A percentile compares a stretch with the other conserved stretches of the same genome.
Conservation (phyloP, 2,329 filamentous ascomycete genomes). For the Ceratocystis eucalypticola region DNA sequence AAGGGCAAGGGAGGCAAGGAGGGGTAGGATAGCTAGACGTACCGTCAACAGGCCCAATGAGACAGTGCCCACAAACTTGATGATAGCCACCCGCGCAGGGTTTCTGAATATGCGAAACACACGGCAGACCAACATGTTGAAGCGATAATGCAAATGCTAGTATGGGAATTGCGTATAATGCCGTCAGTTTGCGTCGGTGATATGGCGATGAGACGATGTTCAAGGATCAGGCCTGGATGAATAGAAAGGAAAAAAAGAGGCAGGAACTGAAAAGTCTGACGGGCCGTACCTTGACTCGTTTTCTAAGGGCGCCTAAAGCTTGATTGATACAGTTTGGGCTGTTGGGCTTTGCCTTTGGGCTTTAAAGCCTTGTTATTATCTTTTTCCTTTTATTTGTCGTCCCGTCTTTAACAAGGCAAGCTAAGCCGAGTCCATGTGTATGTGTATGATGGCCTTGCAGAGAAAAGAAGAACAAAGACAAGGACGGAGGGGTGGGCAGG, state of each 20-base stretch:
- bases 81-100: conserved; percentile 55
- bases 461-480: not conserved
- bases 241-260: not conserved
- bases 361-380: not conserved
- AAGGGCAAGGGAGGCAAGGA: not conserved
- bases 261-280: conserved; percentile 3
- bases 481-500: not conserved
- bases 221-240: not conserved
- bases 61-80: conserved; percentile 88
- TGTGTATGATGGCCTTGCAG: not conserved
- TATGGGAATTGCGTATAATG: too few species aligned
- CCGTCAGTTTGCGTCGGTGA: too few species aligned
- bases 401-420: not conserved
- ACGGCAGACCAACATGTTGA: conserved; percentile 16
- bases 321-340: not conserved
- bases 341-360: not conserved
- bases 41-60: conserved; percentile 81
- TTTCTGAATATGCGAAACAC: conserved; percentile 37
- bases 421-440: not conserved
- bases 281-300: not conserved
- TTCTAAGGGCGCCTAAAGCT: not conserved
- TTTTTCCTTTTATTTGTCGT: not conserved
- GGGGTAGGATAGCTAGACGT: conserved; percentile 28
- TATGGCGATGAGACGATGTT: not conserved
- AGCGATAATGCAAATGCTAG: not conserved